Base-by-base conservation (phyloP, 225 moss, liverwort and hornwort genomes). In the Marchantia paleacea region DNA sequence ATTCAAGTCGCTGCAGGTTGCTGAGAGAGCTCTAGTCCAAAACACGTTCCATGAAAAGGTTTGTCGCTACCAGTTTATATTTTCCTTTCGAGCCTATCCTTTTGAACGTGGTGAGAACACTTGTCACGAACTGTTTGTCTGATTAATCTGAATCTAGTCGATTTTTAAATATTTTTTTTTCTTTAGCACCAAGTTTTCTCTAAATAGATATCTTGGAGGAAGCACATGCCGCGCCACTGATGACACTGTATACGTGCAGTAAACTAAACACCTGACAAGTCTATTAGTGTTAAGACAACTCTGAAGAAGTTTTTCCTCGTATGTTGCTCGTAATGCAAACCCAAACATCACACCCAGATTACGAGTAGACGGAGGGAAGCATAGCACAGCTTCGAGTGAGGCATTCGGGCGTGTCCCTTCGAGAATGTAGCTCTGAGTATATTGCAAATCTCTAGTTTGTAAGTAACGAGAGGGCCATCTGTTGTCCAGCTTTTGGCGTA, bases 31-130 rank as follows among this genome's bases (percentile, higher is more conserved):
- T 13, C 83, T 92, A 47, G 89, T 93, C 22, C 89, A 92, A 11
- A 97, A 97, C 81, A 73, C 91, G 20, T 97, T 90, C 50, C 97
- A 97, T 79, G 92, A 92, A 54, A 90, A 89, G 91, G 97, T 97
- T 67, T 1, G 55, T 64, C 19, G 20, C 52, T 39, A 12, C 25
- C 52, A 73, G n/a, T 60, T 24, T 75, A 18, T 50, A 6, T 3
- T 18, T 7, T 60, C 70, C 6, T 75, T 20, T 54, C 26, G 10
- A 68, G 31, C 29, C 68, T 14, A 68, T 14, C 18, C 31, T 26
- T 16, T 68, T 7, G 29, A 13, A 68, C n/a, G n/a, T n/a, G n/a
- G n/a, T n/a, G n/a, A n/a, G n/a, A n/a, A n/a, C n/a, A n/a, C n/a
- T n/a, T n/a, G n/a, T n/a, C n/a, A n/a, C n/a, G n/a, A n/a, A n/a